Evolutionary conservation across 805 yeast genomes (phyloP).

Genomic region (Candida boidinii): DNA sequence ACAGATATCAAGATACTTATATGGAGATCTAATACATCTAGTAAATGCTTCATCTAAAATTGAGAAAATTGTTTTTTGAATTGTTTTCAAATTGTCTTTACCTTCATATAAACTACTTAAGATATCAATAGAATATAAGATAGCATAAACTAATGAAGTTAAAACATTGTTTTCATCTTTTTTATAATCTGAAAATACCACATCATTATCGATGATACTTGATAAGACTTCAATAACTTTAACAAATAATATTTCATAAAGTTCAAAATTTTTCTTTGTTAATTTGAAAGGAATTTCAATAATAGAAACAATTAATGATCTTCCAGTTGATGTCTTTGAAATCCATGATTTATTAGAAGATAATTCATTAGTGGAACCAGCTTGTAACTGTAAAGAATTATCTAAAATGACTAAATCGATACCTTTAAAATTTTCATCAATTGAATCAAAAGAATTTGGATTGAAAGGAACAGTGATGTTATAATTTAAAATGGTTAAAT

Average conservation of each 20-base stretch:
- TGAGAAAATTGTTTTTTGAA: conserved; percentile 39
- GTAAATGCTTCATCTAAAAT: conserved; percentile 70
- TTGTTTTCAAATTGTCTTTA: conserved; percentile 11
- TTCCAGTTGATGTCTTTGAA: conserved; percentile 30
- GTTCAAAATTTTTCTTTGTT: conserved; percentile 7
- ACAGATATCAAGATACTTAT: conserved; percentile 67
- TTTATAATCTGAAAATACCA: conserved; percentile 39
- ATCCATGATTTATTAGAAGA: conserved; percentile 69
- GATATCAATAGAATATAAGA: conserved; percentile 38
- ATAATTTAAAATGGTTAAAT: conserved; percentile 30
- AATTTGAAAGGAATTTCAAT: conserved; percentile 36
- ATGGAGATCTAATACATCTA: conserved; percentile 67
- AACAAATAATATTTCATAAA: conserved; percentile 17
- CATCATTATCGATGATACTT: conserved; percentile 39
- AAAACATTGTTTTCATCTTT: conserved; percentile 20
- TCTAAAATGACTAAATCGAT: conserved; percentile 53
- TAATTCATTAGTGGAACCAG: conserved; percentile 26
- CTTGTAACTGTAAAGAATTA: conserved; percentile 52
- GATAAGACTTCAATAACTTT: conserved; percentile 44
- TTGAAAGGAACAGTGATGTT: conserved; percentile 14
- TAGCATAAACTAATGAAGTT: conserved; percentile 46
- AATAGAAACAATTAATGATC: conserved; percentile 65
- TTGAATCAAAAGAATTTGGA: conserved; percentile 11
- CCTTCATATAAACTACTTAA: conserved; percentile 4
- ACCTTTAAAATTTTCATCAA: conserved; percentile 29